Conservation (phyloP, 2,329 filamentous ascomycete genomes). For the Monosporascus sp. region DNA sequence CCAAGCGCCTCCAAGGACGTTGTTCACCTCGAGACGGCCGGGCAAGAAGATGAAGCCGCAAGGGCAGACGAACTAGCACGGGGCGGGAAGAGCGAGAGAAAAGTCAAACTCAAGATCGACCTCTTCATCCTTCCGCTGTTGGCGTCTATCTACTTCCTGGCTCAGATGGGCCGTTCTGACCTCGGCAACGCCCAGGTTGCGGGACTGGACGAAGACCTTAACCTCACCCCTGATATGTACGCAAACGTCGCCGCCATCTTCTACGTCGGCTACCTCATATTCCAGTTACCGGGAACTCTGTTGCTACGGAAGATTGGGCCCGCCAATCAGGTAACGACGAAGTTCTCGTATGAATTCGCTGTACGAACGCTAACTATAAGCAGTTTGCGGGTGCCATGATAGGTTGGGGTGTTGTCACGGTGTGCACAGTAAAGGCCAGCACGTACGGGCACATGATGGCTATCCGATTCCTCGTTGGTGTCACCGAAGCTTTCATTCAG, state of each 20-base stretch:
- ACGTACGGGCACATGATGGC: constrained; percentile 11
- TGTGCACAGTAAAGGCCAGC: constrained; percentile 12
- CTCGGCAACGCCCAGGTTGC: constrained; percentile 20
- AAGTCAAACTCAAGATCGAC: neutral
- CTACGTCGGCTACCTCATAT: constrained; percentile 14
- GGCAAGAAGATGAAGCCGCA: neutral
- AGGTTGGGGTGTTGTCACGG: constrained; percentile 19
- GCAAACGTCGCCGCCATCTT: constrained; percentile 16
- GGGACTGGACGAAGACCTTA: constrained; percentile 15
- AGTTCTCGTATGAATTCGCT: neutral
- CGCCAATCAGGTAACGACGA: constrained; percentile 12
- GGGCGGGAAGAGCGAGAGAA: neutral
- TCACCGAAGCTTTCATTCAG: constrained; percentile 18
- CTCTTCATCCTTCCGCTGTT: neutral
- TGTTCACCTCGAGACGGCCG: neutral
- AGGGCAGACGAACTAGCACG: neutral
- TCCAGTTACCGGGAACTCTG: constrained; percentile 19
- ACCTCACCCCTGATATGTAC: constrained; percentile 11
- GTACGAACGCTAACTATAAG: neutral
- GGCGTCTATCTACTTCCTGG: neutral
- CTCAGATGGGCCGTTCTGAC: constrained; percentile 16
- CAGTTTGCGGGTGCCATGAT: constrained; percentile 5
- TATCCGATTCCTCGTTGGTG: constrained; percentile 16
- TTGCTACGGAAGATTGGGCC: constrained; percentile 17
- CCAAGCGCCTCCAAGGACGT: neutral